Evolutionary conservation across 441 rosid genomes (phyloP).

Genomic region (Populus hybrid): DNA sequence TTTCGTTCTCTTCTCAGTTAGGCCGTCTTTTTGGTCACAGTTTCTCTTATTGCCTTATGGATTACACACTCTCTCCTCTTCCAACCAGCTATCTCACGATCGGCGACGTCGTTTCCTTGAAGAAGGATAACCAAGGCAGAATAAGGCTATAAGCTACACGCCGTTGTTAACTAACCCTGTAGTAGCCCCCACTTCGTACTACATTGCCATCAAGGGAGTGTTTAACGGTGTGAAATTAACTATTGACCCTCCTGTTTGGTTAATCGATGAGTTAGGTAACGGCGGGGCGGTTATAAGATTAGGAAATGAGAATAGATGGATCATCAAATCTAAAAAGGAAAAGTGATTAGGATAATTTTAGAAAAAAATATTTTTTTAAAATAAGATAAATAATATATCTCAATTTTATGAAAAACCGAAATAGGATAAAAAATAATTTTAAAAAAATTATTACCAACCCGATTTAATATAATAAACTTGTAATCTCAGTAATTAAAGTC

Average conservation of each 20-base stretch:
- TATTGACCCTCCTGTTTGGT: conserved; percentile 68
- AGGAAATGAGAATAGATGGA: no score
- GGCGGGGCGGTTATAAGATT: conserved; percentile 59
- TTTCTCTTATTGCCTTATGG: conserved; percentile 83
- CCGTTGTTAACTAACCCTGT: conserved; percentile 54
- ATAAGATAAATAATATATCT: no score
- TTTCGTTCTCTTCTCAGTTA: conserved; percentile 69
- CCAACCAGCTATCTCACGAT: conserved; percentile 73
- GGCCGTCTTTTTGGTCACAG: conserved; percentile 71
- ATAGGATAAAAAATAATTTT: no score
- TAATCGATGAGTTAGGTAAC: conserved; percentile 56
- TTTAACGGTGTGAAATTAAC: conserved; percentile 43
- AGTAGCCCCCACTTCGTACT: conserved; percentile 71
- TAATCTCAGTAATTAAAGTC: no score
- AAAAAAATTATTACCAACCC: no score
- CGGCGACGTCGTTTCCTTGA: conserved; percentile 29
- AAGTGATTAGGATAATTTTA: no score
- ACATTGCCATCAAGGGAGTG: conserved; percentile 42
- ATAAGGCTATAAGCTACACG: conserved; percentile 36
- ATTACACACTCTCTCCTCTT: conserved; percentile 73
- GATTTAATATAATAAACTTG: no score
- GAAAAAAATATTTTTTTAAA: no score
- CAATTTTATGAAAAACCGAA: no score
- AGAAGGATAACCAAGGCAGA: neutral
- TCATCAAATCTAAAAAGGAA: no score